Base-by-base conservation (phyloP, 352 stramenopile species). In the Globisporangium abappressorium region DNA sequence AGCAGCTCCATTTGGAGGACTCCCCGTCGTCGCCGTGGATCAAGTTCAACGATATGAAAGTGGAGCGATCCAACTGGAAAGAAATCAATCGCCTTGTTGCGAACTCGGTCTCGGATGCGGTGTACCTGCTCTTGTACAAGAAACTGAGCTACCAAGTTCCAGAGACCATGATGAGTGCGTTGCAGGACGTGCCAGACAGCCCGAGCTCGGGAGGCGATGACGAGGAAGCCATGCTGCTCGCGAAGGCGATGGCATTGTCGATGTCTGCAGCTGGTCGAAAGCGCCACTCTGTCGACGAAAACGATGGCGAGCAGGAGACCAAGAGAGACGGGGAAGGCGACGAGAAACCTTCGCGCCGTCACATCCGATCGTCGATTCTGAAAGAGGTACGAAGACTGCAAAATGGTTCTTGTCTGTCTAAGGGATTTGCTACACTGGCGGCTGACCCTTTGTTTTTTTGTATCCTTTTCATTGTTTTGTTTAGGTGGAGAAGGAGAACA, bases 91-190 rank as follows among this genome's bases (percentile, higher is more conserved):
- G 73, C n/a, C 67, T 82, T 0, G 82, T 97, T 30, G 72, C 77
- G 2, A 88, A 80, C 64, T 96, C 91, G 8, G 86, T 95, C 33
- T 96, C 89, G 5, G 90, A 97, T 64, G 90, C 91, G 12, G 91
- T 94, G 9, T 97, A 97, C 69, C 67, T 97, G 67, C 64, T 97
- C 36, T 77, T 97, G 11, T 97, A 97, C 77, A 94, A 94, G 73
- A 82, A 80, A n/a, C 74, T 97, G 5, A 84, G 79, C 58, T 92
- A 94, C 55, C 67, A 79, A 1, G 68, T 77, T 12, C 57, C 66
- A 14, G 65, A 62, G 3, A 34, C 22, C 28, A 57, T 71, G 7
- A 33, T 64, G 26, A 65, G n/a, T 26, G 66, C 47, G 9, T 61
- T 62, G 15, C 70, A 75, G 26, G 68, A 68, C 0, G 67, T 64